These are phyloP conservation scores for Fusarium pseudonygamai DNA, from an alignment of 2,329 filamentous ascomycete genomes.

Conservation along the genomic window DNA sequence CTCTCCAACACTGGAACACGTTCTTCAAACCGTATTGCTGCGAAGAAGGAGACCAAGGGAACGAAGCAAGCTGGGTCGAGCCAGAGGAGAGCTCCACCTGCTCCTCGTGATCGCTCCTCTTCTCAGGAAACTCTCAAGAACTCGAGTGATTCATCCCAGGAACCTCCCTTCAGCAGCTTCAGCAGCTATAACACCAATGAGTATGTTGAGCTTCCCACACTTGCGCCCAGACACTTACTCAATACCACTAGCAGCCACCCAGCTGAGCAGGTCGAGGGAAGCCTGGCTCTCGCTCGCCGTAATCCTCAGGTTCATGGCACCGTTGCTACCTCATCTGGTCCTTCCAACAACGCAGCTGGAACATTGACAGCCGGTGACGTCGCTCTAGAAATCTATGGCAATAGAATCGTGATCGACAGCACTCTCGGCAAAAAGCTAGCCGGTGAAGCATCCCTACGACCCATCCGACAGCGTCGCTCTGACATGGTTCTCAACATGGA, in stretches of 20 bases:
- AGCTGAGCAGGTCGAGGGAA: neutral
- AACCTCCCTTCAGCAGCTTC: neutral
- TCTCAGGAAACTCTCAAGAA: neutral
- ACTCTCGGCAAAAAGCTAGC: slow-evolving; percentile 65
- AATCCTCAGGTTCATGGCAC: neutral
- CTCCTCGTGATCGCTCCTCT: neutral
- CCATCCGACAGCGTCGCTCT: slow-evolving; percentile 62
- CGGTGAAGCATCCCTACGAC: slow-evolving; percentile 58
- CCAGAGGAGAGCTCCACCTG: neutral
- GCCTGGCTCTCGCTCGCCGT: neutral
- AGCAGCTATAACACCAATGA: slow-evolving; percentile 2
- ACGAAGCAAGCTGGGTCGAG: neutral
- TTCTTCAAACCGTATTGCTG: neutral
- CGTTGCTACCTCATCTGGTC: neutral
- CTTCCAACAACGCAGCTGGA: neutral
- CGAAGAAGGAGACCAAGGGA: neutral
- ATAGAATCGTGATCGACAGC: slow-evolving; percentile 59
- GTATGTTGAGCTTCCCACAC: neutral
- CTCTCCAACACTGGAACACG: neutral
- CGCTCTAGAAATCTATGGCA: slow-evolving; percentile 59
- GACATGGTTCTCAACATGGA: slow-evolving; percentile 65
- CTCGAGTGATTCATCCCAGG: neutral
- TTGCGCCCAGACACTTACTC: neutral
- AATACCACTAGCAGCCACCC: neutral
- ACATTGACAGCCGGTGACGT: slow-evolving; percentile 56